These are phyloP conservation scores for Talaromyces sp. DNA, from an alignment of 2,329 filamentous ascomycete genomes.

Conservation along the genomic window DNA sequence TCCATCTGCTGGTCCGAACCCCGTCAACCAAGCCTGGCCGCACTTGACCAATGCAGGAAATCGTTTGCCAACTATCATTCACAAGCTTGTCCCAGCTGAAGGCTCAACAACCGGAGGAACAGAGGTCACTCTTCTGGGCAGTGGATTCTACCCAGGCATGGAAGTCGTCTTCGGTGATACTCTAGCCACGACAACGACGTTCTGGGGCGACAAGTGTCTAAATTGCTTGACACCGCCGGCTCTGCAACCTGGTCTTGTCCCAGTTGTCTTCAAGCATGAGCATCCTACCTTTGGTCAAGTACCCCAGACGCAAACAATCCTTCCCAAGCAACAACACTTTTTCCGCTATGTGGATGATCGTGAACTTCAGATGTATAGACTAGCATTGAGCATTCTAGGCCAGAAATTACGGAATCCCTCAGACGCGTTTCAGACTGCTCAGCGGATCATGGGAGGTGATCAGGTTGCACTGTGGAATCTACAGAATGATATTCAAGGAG, in stretches of 20 bases:
- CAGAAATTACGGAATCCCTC: conserved; percentile 46
- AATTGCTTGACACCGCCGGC: conserved; percentile 75
- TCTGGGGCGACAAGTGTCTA: conserved; percentile 74
- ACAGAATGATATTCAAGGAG: conserved; percentile 41
- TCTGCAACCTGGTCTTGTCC: conserved; percentile 62
- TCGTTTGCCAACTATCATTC: conserved; percentile 62
- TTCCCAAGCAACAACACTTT: conserved; percentile 49
- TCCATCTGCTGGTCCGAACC: conserved; percentile 38
- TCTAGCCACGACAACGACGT: conserved; percentile 68
- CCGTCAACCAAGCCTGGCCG: conserved; percentile 52
- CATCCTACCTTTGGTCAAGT: conserved; percentile 48
- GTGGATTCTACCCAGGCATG: conserved; percentile 71
- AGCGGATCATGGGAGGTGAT: conserved; percentile 47
- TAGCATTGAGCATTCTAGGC: conserved; percentile 44
- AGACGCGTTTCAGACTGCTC: conserved; percentile 47
- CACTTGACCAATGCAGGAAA: conserved; percentile 50
- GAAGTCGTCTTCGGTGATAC: conserved; percentile 80
- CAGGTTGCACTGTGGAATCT: conserved; percentile 48
- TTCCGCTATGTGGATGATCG: conserved; percentile 66
- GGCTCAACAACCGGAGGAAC: conserved; percentile 79
- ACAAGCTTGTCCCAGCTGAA: conserved; percentile 78
- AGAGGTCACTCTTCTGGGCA: conserved; percentile 80
- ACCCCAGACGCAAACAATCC: conserved; percentile 41
- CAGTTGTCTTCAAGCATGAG: conserved; percentile 63
- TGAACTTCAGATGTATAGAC: conserved; percentile 46